phyloP scores from a whole-genome alignment of 106 monocot genomes.

The Allium cepa region DNA sequence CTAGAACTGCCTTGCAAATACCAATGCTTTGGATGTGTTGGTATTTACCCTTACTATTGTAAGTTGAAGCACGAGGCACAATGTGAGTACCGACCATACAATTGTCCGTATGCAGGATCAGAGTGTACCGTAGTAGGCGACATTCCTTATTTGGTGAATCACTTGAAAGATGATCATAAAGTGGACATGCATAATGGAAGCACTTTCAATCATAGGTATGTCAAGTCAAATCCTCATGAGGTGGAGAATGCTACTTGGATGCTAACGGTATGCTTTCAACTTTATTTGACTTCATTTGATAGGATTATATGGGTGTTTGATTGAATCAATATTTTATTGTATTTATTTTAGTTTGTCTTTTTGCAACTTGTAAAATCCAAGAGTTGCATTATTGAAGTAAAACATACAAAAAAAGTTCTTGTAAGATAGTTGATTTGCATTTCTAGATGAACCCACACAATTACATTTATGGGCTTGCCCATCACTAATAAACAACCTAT shows the following conservation, averaged over 20 bases:
- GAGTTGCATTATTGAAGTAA: too few species aligned
- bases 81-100: slow-evolving; percentile 29
- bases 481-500: too few species aligned
- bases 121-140: slow-evolving; percentile 36
- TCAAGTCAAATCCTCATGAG: slow-evolving; percentile 42
- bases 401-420: too few species aligned
- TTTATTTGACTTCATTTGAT: too few species aligned
- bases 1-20: slow-evolving; percentile 42
- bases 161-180: slow-evolving; percentile 46
- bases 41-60: slow-evolving; percentile 34
- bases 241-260: slow-evolving; percentile 49
- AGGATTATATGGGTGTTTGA: too few species aligned
- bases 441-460: too few species aligned
- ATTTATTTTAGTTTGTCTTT: too few species aligned
- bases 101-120: slow-evolving; percentile 39
- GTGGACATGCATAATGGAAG: slow-evolving; percentile 44
- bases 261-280: slow-evolving; percentile 25
- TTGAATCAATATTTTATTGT: too few species aligned
- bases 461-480: too few species aligned
- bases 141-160: slow-evolving; percentile 27
- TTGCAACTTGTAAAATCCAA: too few species aligned
- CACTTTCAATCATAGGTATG: slow-evolving; percentile 38
- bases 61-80: slow-evolving; percentile 40
- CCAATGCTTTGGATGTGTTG: slow-evolving; percentile 32
- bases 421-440: too few species aligned